A percentile compares a stretch with the other conserved stretches of the same genome.
Evolutionary conservation across 2,329 filamentous ascomycete species (phyloP).

Genomic region (Colletotrichum orchidophilum): DNA sequence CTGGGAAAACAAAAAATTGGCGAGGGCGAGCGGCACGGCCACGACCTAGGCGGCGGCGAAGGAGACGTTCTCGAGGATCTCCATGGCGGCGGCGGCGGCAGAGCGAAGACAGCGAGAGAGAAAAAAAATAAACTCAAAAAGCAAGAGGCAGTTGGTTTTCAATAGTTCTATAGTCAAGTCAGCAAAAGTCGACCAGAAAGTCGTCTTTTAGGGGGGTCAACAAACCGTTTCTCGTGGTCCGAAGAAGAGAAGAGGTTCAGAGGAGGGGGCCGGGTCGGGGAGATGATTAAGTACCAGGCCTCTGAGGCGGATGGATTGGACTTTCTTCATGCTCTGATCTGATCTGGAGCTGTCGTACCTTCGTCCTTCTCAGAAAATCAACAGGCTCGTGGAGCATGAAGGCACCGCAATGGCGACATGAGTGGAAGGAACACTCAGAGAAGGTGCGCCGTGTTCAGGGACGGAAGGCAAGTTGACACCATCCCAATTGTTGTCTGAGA

Average conservation of each 20-base stretch:
- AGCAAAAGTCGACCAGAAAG: background rate
- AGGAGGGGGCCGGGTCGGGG: background rate
- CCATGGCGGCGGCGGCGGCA: too few species aligned
- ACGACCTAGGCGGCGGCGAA: background rate
- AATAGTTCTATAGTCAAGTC: background rate
- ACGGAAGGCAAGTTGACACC: too few species aligned
- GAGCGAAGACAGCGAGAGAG: too few species aligned
- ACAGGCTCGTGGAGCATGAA: background rate
- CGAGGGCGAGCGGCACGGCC: background rate
- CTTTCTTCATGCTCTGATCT: background rate
- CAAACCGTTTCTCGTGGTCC: background rate
- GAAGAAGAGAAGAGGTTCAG: background rate
- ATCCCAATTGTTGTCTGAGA: too few species aligned
- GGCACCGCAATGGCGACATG: background rate
- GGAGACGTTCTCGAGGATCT: background rate
- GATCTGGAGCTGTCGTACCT: background rate
- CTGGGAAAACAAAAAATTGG: background rate
- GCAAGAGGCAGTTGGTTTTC: background rate
- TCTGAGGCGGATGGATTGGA: background rate
- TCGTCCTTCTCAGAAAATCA: background rate
- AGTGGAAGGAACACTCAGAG: background rate
- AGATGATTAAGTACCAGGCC: background rate
- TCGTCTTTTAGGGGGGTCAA: background rate
- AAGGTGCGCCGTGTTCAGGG: background rate
- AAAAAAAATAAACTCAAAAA: background rate